A percentile compares a stretch with the other conserved stretches of the same genome.
Evolutionary conservation across 495 filamentous ascomycete species (phyloP).

Genomic region (Geopyxis carbonaria): DNA sequence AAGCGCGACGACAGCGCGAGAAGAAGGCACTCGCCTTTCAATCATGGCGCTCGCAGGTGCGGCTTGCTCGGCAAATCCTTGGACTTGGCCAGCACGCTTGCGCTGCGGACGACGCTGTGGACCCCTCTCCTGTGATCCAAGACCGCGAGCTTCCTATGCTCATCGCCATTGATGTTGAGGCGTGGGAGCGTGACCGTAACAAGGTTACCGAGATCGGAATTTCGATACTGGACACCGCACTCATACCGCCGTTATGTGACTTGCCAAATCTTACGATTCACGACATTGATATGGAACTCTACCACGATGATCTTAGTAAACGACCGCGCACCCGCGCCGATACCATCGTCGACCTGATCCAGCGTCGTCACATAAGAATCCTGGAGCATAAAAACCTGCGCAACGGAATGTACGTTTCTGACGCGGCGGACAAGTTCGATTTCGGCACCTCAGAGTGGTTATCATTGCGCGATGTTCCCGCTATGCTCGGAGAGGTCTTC

Average conservation of each 20-base stretch:
- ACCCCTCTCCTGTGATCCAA: not conserved
- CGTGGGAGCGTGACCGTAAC: slow-evolving; percentile 46
- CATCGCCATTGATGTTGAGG: slow-evolving; percentile 65
- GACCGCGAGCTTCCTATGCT: slow-evolving; percentile 35
- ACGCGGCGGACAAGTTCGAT: slow-evolving; percentile 56
- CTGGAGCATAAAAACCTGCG: slow-evolving; percentile 43
- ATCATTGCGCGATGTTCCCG: slow-evolving; percentile 13
- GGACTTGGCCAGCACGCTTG: slow-evolving; percentile 3
- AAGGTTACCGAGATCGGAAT: slow-evolving; percentile 74
- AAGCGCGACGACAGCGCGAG: slow-evolving; percentile 1
- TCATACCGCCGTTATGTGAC: slow-evolving; percentile 25
- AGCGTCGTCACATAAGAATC: slow-evolving; percentile 59
- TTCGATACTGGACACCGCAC: slow-evolving; percentile 57
- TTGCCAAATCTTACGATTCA: slow-evolving; percentile 7
- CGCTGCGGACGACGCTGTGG: not conserved
- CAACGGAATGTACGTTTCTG: slow-evolving; percentile 48
- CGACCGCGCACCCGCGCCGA: slow-evolving; percentile 36
- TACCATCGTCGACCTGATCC: slow-evolving; percentile 34
- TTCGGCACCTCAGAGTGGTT: slow-evolving; percentile 49
- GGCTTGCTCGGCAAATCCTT: slow-evolving; percentile 15
- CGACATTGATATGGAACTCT: slow-evolving; percentile 18
- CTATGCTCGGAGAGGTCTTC: slow-evolving; percentile 30
- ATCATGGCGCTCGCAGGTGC: slow-evolving; percentile 15
- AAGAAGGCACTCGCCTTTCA: slow-evolving; percentile 6
- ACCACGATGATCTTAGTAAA: slow-evolving; percentile 40